Base-by-base conservation (phyloP, 768 basidiomycete genomes). In the Cubamyces sp. region DNA sequence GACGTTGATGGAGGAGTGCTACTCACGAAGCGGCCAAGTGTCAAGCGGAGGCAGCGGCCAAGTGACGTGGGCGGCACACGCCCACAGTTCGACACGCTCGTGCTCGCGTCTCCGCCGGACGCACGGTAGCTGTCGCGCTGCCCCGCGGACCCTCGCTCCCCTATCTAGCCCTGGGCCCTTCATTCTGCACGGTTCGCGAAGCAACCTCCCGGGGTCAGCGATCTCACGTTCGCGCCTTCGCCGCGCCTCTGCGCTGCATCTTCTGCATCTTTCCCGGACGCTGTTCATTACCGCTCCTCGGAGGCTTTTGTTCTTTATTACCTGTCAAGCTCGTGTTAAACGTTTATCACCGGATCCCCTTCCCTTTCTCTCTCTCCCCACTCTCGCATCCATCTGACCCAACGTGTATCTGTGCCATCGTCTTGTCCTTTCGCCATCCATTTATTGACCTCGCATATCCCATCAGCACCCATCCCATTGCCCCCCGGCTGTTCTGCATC, bases 11-110 rank as follows among this genome's bases (percentile, higher is more conserved):
- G 87, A 3, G 83, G 82, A 37, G 71, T 81, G 54, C 75, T 81
- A 56, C 75, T 84, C 58, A 80, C 83, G 28, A 91, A 91, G 73
- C 81, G 88, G 41, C 88, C 87, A 37, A 91, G 87, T 64, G 76
- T 87, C 61, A 87, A 88, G 69, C 77, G 82, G 45, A 79, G 80
- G 68, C 60, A 68, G 58, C 59, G 68, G 26, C 69, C 66, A 30
- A 73, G 69, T 43, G 68, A 68, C 14, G 69, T 52, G 25, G 51
- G 57, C 30, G 49, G 57, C 14, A 26, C 49, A 19, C 57, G 57
- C n/a, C 57, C 45, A 15, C 26, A 40, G 55, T 63, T 58, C 51
- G 56, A 58, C 23, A 26, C 51, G 16, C 18, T 40, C 37, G n/a
- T 53, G 19, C 25, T 51, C 26, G 19, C 40, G 3, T 8, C 41